Conservation (phyloP, 1,284 basidiomycete species). For the Irpex lacteus region DNA sequence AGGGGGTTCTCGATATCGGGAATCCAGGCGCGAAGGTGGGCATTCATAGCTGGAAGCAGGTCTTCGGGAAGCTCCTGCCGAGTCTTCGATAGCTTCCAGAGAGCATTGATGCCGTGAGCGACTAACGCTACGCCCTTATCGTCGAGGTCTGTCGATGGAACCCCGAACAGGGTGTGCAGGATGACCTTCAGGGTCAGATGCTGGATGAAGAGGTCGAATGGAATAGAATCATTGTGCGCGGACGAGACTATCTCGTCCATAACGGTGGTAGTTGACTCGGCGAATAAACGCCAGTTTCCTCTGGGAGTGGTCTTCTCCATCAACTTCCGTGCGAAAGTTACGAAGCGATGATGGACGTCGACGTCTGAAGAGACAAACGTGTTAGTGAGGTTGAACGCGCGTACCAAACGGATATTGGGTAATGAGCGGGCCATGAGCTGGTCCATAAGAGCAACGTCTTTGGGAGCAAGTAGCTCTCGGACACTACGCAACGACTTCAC, state of each 20-base stretch:
- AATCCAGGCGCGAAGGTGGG: constrained; percentile 35
- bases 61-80: background rate
- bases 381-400: constrained; percentile 17
- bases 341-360: constrained; percentile 14
- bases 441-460: background rate
- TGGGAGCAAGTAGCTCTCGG: constrained; percentile 9
- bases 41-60: constrained; percentile 16
- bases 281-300: constrained; percentile 7
- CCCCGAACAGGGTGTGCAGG: constrained; percentile 13
- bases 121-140: constrained; percentile 11
- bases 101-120: constrained; percentile 15
- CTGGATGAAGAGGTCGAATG: constrained; percentile 12
- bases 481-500: constrained; percentile 3
- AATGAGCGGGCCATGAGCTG: constrained; percentile 10
- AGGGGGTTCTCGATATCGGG: constrained; percentile 38
- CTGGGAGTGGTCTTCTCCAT: background rate
- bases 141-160: constrained; percentile 5
- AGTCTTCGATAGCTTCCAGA: constrained; percentile 17
- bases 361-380: constrained; percentile 15
- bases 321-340: constrained; percentile 6
- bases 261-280: background rate
- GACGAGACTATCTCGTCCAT: background rate
- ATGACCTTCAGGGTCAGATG: constrained; percentile 13
- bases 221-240: background rate
- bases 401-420: constrained; percentile 15